phyloP scores from a whole-genome alignment of 495 filamentous ascomycete species.

The Tuber microsphaerosporum region DNA sequence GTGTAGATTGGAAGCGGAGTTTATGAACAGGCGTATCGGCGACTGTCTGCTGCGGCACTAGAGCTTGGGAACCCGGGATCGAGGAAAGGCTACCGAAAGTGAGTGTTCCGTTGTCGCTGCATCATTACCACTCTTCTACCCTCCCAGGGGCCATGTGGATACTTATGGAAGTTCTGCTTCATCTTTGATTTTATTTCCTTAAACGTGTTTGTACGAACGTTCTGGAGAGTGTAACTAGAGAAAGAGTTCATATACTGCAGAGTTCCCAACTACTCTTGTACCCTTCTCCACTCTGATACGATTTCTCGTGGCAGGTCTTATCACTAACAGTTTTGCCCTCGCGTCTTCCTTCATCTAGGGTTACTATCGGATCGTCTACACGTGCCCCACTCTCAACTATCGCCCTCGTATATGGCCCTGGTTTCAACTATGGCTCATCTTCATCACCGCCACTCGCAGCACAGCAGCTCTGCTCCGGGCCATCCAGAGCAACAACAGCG shows the following conservation, averaged over 20 bases:
- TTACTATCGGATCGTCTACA: not conserved
- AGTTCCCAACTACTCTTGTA: not conserved
- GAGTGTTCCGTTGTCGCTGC: not conserved
- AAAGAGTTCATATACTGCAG: not conserved
- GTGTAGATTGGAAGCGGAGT: not conserved
- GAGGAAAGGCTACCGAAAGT: not conserved
- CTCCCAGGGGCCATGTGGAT: not conserved
- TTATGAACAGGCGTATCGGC: slow-evolving; percentile 1
- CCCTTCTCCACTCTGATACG: not conserved
- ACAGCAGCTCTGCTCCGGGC: not conserved
- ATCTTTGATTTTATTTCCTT: not conserved
- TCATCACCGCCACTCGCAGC: not conserved
- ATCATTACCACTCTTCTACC: not conserved
- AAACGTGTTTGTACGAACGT: not conserved
- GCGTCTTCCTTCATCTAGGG: not conserved
- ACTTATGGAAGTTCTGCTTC: not conserved
- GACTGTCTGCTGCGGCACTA: not conserved
- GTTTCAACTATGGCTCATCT: not conserved
- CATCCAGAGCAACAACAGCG: not conserved
- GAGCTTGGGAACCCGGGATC: not conserved
- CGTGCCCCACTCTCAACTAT: not conserved
- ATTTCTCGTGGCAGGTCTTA: not conserved
- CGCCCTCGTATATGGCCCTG: not conserved
- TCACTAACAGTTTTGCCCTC: not conserved
- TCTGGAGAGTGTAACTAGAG: not conserved